Evolutionary conservation across 75 land plant genomes (phyloP).

Genomic region (Cupressus sempervirens): DNA sequence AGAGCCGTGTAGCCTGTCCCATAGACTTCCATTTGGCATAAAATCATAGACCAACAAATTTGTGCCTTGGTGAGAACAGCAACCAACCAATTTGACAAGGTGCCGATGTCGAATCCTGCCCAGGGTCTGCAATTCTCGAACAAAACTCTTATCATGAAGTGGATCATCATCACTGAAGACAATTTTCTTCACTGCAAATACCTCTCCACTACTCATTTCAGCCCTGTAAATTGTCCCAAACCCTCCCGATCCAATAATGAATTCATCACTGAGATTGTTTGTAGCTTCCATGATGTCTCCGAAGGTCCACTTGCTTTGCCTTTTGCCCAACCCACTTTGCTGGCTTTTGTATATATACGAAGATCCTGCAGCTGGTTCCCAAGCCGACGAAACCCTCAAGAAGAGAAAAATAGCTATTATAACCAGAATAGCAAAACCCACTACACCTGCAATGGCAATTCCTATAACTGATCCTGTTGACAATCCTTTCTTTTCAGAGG

Average conservation of each 20-base stretch:
- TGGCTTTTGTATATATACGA: constrained; percentile 2
- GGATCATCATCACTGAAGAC: constrained; percentile 38
- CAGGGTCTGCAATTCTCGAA: constrained; percentile 71
- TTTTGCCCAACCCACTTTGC: constrained; percentile 1
- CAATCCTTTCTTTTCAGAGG: constrained; percentile 13
- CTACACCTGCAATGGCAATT: constrained; percentile 32
- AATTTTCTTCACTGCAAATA: constrained; percentile 79
- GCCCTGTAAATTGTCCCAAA: constrained; percentile 82
- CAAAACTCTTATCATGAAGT: constrained; percentile 58
- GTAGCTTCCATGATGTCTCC: constrained; percentile 82
- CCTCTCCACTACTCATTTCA: constrained; percentile 49
- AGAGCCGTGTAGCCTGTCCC: constrained; percentile 70
- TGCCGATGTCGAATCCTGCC: constrained; percentile 88
- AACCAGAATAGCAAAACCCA: constrained; percentile 1
- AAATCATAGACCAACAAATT: constrained; percentile 78
- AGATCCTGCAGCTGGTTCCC: not conserved
- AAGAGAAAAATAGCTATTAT: not conserved
- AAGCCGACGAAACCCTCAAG: not conserved
- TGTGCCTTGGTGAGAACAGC: constrained; percentile 36
- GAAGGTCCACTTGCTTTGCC: constrained; percentile 6
- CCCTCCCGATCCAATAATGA: constrained; percentile 82
- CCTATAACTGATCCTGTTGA: constrained; percentile 28
- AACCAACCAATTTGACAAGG: constrained; percentile 78
- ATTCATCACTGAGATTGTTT: constrained; percentile 59
- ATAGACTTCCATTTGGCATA: constrained; percentile 89